phyloP scores from a whole-genome alignment of 2,329 filamentous ascomycete genomes.

The Alternaria sp. region DNA sequence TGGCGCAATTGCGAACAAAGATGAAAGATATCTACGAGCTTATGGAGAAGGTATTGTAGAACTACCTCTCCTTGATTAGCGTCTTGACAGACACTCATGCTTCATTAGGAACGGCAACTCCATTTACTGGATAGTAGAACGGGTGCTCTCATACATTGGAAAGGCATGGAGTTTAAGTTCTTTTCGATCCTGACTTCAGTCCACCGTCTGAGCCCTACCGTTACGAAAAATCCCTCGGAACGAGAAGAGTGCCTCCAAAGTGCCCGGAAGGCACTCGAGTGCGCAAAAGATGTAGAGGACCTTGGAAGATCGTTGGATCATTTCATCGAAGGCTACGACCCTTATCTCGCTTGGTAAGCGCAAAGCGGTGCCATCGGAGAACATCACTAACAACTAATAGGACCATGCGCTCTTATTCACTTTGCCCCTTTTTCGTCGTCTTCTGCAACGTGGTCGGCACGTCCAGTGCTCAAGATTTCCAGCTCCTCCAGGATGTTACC shows the following conservation, averaged over 20 bases:
- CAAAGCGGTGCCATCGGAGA: no score
- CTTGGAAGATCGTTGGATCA: slow-evolving; percentile 37
- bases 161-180: slow-evolving; percentile 46
- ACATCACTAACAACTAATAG: slow-evolving; percentile 27
- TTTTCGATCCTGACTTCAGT: slow-evolving; percentile 46
- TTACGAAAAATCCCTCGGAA: slow-evolving; percentile 39
- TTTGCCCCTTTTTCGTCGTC: slow-evolving; percentile 48
- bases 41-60: slow-evolving; percentile 34
- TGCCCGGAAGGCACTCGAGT: slow-evolving; percentile 45
- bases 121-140: slow-evolving; percentile 29
- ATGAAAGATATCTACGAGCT: slow-evolving; percentile 35
- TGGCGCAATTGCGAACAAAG: slow-evolving; percentile 31
- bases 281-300: slow-evolving; percentile 37
- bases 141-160: slow-evolving; percentile 43
- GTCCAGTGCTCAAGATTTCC: slow-evolving; percentile 41
- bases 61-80: no score
- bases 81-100: slow-evolving; percentile 10
- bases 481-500: slow-evolving; percentile 43
- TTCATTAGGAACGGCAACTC: slow-evolving; percentile 29
- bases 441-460: slow-evolving; percentile 52
- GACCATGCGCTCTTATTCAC: slow-evolving; percentile 47
- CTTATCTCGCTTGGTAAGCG: slow-evolving; percentile 42
- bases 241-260: slow-evolving; percentile 45
- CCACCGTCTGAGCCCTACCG: slow-evolving; percentile 42
- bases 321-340: slow-evolving; percentile 44